phyloP scores from a whole-genome alignment of 768 basidiomycete species.

The Mycena albidolilacea region DNA sequence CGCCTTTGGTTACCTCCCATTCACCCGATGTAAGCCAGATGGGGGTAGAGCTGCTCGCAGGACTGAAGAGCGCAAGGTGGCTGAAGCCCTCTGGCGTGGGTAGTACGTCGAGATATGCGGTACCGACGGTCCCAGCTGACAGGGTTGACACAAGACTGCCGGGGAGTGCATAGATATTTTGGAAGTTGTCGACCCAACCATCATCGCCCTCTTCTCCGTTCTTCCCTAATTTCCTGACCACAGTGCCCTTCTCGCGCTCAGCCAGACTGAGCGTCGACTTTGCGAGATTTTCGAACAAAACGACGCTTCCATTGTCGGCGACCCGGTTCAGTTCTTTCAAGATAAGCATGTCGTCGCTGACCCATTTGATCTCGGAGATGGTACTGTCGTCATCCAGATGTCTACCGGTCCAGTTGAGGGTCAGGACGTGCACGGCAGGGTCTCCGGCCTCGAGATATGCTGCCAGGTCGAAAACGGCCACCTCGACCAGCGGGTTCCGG shows the following conservation, averaged over 20 bases:
- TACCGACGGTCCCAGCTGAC: conserved; percentile 46
- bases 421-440: conserved; percentile 60
- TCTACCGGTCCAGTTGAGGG: conserved; percentile 77
- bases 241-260: conserved; percentile 57
- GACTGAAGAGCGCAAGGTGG: conserved; percentile 93
- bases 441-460: conserved; percentile 59
- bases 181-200: conserved; percentile 93
- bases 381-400: conserved; percentile 75
- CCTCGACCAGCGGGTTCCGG: conserved; percentile 87
- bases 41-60: conserved; percentile 77
- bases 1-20: conserved; percentile 90
- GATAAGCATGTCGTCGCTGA: conserved; percentile 79
- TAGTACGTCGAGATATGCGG: conserved; percentile 92
- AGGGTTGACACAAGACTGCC: conserved; percentile 28
- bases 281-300: conserved; percentile 75
- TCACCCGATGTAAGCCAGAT: conserved; percentile 88
- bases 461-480: conserved; percentile 86
- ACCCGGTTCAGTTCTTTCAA: conserved; percentile 92
- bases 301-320: conserved; percentile 84
- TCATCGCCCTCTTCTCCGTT: conserved; percentile 90
- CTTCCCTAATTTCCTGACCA: conserved; percentile 85
- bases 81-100: conserved; percentile 88
- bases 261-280: conserved; percentile 42
- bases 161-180: conserved; percentile 74
- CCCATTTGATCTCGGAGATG: conserved; percentile 90